A percentile compares a stretch with the other conserved stretches of the same genome.
Evolutionary conservation across 2,329 filamentous ascomycete genomes (phyloP).

Genomic region (Bipolaris victoriae): DNA sequence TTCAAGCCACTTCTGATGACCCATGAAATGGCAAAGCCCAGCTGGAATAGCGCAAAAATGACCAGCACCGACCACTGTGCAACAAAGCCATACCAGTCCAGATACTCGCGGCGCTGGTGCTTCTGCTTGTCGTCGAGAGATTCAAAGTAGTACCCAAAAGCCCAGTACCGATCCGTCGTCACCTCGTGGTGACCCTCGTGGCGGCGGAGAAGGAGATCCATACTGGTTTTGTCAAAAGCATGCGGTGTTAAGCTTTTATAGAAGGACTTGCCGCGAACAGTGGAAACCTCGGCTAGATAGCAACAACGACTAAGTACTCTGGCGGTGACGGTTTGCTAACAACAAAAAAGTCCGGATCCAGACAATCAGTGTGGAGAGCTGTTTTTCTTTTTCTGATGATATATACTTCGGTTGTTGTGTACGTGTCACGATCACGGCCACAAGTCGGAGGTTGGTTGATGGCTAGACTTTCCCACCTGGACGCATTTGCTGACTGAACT

Average conservation of each 20-base stretch:
- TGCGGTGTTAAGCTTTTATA: background rate
- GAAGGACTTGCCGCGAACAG: background rate
- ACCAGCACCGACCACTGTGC: conserved; percentile 62
- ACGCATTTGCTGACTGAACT: conserved; percentile 10
- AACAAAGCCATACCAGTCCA: conserved; percentile 62
- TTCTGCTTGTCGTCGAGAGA: conserved; percentile 58
- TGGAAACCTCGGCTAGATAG: background rate
- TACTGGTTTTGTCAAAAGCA: conserved; percentile 4
- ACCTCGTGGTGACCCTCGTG: conserved; percentile 36
- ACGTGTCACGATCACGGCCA: conserved; percentile 15
- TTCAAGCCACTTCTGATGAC: conserved; percentile 33
- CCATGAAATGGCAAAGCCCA: conserved; percentile 48
- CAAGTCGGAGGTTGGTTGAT: conserved; percentile 14
- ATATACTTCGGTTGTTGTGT: conserved; percentile 1
- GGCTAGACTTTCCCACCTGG: conserved; percentile 14
- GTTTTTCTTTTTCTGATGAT: background rate
- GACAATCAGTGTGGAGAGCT: background rate
- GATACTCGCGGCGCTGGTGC: conserved; percentile 56
- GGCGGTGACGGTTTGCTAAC: background rate
- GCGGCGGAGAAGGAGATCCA: conserved; percentile 27
- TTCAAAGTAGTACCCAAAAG: conserved; percentile 60
- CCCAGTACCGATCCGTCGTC: conserved; percentile 34
- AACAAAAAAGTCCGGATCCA: background rate
- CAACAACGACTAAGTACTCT: background rate
- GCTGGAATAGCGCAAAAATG: conserved; percentile 52